phyloP scores from a whole-genome alignment of 768 basidiomycete species.

The Leucocoprinus leucothites region DNA sequence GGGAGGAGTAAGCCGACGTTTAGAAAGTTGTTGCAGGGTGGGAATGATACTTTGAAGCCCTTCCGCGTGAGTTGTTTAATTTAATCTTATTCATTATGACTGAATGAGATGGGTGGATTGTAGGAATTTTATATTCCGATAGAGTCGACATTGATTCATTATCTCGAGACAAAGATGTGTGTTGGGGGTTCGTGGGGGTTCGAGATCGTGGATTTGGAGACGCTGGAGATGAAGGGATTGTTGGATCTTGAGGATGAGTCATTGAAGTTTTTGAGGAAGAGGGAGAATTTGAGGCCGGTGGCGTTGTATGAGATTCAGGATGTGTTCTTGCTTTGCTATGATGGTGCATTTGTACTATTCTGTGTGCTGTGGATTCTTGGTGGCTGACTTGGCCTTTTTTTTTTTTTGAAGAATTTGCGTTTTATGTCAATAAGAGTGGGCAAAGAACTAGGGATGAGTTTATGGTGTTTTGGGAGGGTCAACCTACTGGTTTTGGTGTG shows the following conservation, averaged over 20 bases:
- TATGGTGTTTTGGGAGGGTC: slow-evolving; percentile 97
- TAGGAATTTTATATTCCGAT: slow-evolving; percentile 99
- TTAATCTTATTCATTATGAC: not conserved
- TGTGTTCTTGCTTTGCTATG: slow-evolving; percentile 96
- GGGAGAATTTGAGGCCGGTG: slow-evolving; percentile 87
- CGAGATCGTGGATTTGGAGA: slow-evolving; percentile 97
- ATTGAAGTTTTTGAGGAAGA: slow-evolving; percentile 89
- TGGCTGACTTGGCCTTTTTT: slow-evolving; percentile 7
- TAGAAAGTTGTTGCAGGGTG: slow-evolving; percentile 89
- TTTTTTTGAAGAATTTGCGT: slow-evolving; percentile 82
- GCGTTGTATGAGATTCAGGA: slow-evolving; percentile 96
- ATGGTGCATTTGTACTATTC: slow-evolving; percentile 55
- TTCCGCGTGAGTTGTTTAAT: slow-evolving; percentile 66
- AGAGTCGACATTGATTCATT: slow-evolving; percentile 94
- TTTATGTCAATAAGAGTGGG: slow-evolving; percentile 97
- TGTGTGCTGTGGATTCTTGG: not conserved
- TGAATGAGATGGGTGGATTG: slow-evolving; percentile 1
- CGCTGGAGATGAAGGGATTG: slow-evolving; percentile 92
- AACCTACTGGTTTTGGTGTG: slow-evolving; percentile 91
- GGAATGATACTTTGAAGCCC: slow-evolving; percentile 88
- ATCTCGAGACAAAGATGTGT: slow-evolving; percentile 95
- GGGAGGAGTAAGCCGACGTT: slow-evolving; percentile 88
- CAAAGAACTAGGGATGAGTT: slow-evolving; percentile 88
- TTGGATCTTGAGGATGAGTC: slow-evolving; percentile 90
- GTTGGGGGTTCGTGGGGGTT: slow-evolving; percentile 97